Evolutionary conservation across 257 asterid species (phyloP).

Genomic region (Echites panduratus): DNA sequence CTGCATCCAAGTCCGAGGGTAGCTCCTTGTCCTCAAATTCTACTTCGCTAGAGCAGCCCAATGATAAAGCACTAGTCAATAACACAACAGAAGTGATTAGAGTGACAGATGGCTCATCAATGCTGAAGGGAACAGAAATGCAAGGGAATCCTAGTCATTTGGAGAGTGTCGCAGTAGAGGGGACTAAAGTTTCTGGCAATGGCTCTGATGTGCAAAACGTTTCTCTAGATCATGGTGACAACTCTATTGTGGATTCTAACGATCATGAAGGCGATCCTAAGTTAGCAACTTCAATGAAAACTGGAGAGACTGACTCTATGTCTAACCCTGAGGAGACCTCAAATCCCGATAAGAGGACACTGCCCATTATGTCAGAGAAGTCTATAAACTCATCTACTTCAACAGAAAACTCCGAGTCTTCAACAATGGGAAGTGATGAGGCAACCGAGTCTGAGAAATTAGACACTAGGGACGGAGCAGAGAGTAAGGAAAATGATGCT

Average conservation of each 20-base stretch:
- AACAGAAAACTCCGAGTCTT: conserved; percentile 25
- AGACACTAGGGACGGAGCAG: conserved; percentile 29
- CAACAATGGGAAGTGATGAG: conserved; percentile 16
- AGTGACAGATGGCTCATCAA: conserved; percentile 22
- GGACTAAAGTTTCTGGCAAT: conserved; percentile 18
- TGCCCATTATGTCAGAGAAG: conserved; percentile 25
- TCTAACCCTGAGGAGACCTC: conserved; percentile 26
- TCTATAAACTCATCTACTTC: conserved; percentile 18
- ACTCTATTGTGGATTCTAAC: conserved; percentile 21
- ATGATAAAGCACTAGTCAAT: conserved; percentile 23
- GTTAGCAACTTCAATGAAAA: conserved; percentile 23
- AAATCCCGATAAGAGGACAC: conserved; percentile 19
- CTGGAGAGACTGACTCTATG: conserved; percentile 20
- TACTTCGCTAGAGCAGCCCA: conserved; percentile 17
- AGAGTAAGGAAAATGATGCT: conserved; percentile 25
- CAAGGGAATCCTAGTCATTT: conserved; percentile 17
- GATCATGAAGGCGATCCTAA: conserved; percentile 21
- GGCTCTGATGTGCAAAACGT: conserved; percentile 18
- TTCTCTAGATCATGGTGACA: conserved; percentile 20
- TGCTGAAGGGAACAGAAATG: conserved; percentile 31
- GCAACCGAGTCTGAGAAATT: conserved; percentile 30
- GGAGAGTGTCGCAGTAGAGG: conserved; percentile 21
- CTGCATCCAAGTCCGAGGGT: conserved; percentile 18
- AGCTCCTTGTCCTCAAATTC: too few relatives aligned
- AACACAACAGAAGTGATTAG: conserved; percentile 24